Evolutionary conservation across 495 filamentous ascomycete species (phyloP).

Genomic region (Xylona heveae): DNA sequence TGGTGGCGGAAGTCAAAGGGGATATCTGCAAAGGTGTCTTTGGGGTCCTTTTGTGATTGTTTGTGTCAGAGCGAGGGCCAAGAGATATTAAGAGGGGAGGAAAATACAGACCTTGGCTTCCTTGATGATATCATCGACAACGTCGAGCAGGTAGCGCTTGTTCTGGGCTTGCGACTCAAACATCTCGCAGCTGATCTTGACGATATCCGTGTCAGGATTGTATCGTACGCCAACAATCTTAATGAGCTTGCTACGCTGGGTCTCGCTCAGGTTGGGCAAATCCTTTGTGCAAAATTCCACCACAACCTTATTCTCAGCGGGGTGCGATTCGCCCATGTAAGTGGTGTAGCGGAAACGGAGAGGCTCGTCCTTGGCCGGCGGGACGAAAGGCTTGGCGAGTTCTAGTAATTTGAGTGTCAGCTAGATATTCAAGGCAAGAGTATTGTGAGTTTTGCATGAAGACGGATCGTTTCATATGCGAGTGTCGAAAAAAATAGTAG

Average conservation of each 20-base stretch:
- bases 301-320: constrained; percentile 80
- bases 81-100: neutral
- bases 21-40: constrained; percentile 70
- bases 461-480: no score
- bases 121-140: constrained; percentile 47
- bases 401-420: constrained; percentile 31
- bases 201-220: constrained; percentile 65
- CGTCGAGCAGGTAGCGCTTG: constrained; percentile 75
- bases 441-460: neutral
- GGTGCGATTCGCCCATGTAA: constrained; percentile 87
- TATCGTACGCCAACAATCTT: constrained; percentile 79
- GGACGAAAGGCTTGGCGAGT: constrained; percentile 59
- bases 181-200: constrained; percentile 81
- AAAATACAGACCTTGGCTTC: constrained; percentile 42
- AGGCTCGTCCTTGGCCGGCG: constrained; percentile 37
- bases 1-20: constrained; percentile 83
- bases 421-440: neutral
- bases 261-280: constrained; percentile 36
- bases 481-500: neutral
- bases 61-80: neutral
- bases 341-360: constrained; percentile 94
- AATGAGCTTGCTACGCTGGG: constrained; percentile 58
- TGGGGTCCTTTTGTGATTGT: no score
- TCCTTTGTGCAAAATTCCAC: constrained; percentile 64
- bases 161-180: constrained; percentile 81